A percentile compares a stretch with the other conserved stretches of the same genome.
phyloP scores from a whole-genome alignment of 768 basidiomycete genomes.

The Steccherinum ochraceum region DNA sequence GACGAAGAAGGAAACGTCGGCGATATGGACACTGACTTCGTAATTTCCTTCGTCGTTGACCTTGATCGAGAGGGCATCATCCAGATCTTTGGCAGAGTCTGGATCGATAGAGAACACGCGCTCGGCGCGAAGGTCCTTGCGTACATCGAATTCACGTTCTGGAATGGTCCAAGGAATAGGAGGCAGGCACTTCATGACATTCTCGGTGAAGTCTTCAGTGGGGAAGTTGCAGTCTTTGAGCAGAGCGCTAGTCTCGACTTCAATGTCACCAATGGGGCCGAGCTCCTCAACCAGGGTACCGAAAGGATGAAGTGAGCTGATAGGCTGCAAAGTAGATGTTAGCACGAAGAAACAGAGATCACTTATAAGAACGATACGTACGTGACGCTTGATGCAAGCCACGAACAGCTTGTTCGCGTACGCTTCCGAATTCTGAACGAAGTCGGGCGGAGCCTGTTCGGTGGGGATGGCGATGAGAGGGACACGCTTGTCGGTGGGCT shows the following conservation, averaged over 20 bases:
- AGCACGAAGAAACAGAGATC: conserved; percentile 1
- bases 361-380: conserved; percentile 34
- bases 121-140: conserved; percentile 81
- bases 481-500: conserved; percentile 98
- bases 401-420: conserved; percentile 92
- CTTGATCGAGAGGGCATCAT: conserved; percentile 91
- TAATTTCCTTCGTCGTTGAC: conserved; percentile 87
- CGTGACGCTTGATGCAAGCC: conserved; percentile 97
- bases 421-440: conserved; percentile 88
- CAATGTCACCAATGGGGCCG: conserved; percentile 96
- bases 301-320: conserved; percentile 97
- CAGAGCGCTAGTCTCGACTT: conserved; percentile 95
- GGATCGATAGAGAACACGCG: conserved; percentile 95
- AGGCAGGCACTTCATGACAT: conserved; percentile 91
- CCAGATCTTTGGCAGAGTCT: conserved; percentile 81
- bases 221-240: conserved; percentile 99
- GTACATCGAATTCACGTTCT: conserved; percentile 80
- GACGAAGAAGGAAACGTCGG: conserved; percentile 94
- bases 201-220: conserved; percentile 93
- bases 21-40: conserved; percentile 91
- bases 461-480: conserved; percentile 98
- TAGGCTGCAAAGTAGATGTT: conserved; percentile 45
- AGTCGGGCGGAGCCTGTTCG: conserved; percentile 95
- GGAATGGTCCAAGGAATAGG: conserved; percentile 94
- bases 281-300: conserved; percentile 97